Evolutionary conservation across 495 filamentous ascomycete genomes (phyloP).

Genomic region (Penicillium herquei): DNA sequence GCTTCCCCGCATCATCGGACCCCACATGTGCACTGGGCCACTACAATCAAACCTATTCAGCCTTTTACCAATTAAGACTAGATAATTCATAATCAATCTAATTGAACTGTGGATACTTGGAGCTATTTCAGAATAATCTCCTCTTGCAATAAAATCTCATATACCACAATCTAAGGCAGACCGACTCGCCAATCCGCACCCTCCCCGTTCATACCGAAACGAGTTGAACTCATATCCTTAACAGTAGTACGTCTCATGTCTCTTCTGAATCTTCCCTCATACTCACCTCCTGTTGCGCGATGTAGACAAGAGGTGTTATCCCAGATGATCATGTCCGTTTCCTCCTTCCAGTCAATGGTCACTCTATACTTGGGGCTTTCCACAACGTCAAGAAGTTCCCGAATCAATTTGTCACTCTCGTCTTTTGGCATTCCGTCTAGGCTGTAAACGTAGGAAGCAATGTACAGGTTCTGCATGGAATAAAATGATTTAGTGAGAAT

Average conservation of each 20-base stretch:
- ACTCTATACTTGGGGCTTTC: constrained; percentile 50
- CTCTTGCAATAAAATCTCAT: too few species aligned
- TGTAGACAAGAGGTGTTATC: constrained; percentile 59
- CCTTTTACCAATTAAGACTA: too few species aligned
- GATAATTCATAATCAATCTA: too few species aligned
- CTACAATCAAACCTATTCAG: too few species aligned
- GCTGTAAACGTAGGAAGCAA: constrained; percentile 55
- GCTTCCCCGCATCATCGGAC: too few species aligned
- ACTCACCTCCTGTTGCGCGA: constrained; percentile 48
- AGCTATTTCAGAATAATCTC: too few species aligned
- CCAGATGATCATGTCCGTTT: constrained; percentile 57
- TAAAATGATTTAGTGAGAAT: too few species aligned
- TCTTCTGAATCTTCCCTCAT: constrained; percentile 45
- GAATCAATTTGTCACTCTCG: constrained; percentile 37
- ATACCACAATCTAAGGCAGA: constrained; percentile 13
- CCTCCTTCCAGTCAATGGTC: constrained; percentile 45
- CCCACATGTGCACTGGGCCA: too few species aligned
- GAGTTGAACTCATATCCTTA: constrained; percentile 31
- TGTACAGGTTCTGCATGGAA: constrained; percentile 56
- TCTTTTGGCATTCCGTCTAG: constrained; percentile 45
- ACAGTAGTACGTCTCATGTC: constrained; percentile 58
- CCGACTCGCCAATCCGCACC: constrained; percentile 13
- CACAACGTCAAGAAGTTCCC: constrained; percentile 43
- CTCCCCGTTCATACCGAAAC: constrained; percentile 48
- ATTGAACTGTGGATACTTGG: too few species aligned